Conservation (phyloP, 176 grass and related monocot species). For the Cenchrus americanus region DNA sequence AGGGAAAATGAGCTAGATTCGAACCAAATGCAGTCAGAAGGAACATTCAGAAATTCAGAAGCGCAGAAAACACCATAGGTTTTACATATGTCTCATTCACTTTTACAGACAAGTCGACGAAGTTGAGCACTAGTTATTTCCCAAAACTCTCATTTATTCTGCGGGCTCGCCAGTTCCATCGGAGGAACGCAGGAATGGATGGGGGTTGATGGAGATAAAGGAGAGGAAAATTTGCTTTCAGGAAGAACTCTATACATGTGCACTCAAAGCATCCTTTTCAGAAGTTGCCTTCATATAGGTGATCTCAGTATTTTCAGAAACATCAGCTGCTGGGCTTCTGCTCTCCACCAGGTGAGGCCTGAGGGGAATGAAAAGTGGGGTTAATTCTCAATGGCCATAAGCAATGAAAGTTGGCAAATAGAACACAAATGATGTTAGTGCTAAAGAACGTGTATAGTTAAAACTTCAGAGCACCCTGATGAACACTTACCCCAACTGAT, state of each 20-base stretch:
- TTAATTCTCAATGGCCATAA: neutral
- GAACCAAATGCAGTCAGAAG: neutral
- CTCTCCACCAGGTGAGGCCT: slow-evolving; percentile 71
- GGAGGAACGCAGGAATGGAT: slow-evolving; percentile 42
- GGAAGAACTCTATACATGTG: slow-evolving; percentile 81
- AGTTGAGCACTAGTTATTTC: slow-evolving; percentile 52
- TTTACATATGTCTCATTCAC: slow-evolving; percentile 41
- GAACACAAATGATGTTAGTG: slow-evolving; percentile 17
- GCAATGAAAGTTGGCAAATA: neutral
- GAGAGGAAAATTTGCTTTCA: slow-evolving; percentile 49
- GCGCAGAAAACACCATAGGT: slow-evolving; percentile 17
- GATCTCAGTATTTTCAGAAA: slow-evolving; percentile 39
- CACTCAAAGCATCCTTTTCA: slow-evolving; percentile 46
- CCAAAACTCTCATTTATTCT: slow-evolving; percentile 60
- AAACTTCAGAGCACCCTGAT: neutral
- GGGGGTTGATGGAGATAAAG: slow-evolving; percentile 26
- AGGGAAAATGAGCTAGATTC: neutral
- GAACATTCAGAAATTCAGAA: slow-evolving; percentile 31
- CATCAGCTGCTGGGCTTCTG: slow-evolving; percentile 80
- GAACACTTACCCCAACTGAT: slow-evolving; percentile 70
- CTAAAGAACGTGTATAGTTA: neutral
- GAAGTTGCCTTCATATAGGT: slow-evolving; percentile 32
- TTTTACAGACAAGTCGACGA: slow-evolving; percentile 60
- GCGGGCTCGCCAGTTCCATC: slow-evolving; percentile 29
- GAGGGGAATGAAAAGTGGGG: slow-evolving; percentile 12